Evolutionary conservation across 495 filamentous ascomycete species (phyloP), one percentile per base, ranked within the genome.

Genomic region (Filosporella fistucella): DNA sequence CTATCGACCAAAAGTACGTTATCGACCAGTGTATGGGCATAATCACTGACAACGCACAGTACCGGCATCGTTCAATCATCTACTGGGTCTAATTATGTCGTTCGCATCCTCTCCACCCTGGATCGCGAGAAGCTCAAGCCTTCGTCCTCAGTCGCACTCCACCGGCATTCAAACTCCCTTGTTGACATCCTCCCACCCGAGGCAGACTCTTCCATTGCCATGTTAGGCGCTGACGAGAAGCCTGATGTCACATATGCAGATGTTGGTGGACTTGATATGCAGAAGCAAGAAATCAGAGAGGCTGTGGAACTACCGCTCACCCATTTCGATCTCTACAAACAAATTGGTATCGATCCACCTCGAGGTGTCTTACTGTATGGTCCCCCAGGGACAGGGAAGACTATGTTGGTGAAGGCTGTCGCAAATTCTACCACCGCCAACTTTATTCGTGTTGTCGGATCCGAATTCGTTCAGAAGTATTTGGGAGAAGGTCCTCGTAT

Each of bases 381-480:
- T 1, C 94, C 93, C 22, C 93, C 93, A 0, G 93, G 93, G 58
- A 97, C 93, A 3, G 93, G 93, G 53, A 98, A 98, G 76, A 98
- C 93, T 17, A 97, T 98, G 90, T 72, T 98, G 52, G 93, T 97
- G 59, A 96, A 97, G 70, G 93, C 93, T 14, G 93, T 98, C 37
- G 93, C 93, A 45, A 96, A 98, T 69, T 94, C 88, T 56, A 98
- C 93, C 28, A 97, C 93, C 14, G 94, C 94, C 53, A 95, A 85
- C 67, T 98, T 98, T 68, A 98, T 98, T 66, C 89, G 93, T 55
- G 93, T 98, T 30, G 91, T 95, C 42, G 93, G 93, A 32, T 96
- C 91, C 42, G 93, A 98, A 64, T 96, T 98, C 61, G 93, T 98
- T 36, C 93, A 98, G 63, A 98, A 98, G 63, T 98, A 98, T 56